Base-by-base conservation (phyloP, 305 asterid species). In the Fraxinus nigra region DNA sequence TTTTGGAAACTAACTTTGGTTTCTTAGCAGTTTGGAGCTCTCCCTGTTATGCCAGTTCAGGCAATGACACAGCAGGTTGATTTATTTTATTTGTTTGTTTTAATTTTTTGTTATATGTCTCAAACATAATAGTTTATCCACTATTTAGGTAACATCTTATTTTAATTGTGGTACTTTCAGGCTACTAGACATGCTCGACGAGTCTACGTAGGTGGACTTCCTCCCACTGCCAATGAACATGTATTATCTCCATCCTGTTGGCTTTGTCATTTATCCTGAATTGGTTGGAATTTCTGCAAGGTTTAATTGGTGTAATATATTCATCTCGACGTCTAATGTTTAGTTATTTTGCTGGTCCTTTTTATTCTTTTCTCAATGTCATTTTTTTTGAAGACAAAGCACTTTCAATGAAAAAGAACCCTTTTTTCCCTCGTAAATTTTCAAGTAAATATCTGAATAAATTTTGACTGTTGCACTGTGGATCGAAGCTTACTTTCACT, bases 21-120 rank as follows among this genome's bases (percentile, higher is more conserved):
- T 80, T 86, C 48, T 43, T 86, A 80, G 87, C 97, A 95, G 97
- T 90, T 91, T 43, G 94, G 92, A 86, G 89, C 90, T 70, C 92
- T 95, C 48, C 97, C 97, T 18, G 61, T 91, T 61, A 89, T 94
- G 97, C 97, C 98, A 76, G 90, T 95, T 75, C 98, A 94, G 87
- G 98, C 97, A 33, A 95, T 94, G 99, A 95, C 99, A 56, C 98
- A 95, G 89, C 98, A 95, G 99, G 99, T 95, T 84, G 86, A 40
- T 24, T 77, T 82, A 56, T 77, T 9, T 67, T 18, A 72, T 4
- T 78, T 33, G 38, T 77, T 77, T 78, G 8, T 22, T 13, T 72
- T 20, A 37, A 9, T 40, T 80, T 43, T 20, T 77, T 75, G 51
- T 46, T 76, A 14, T 5, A 30, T 70, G 4, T 63, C 18, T 22